Evolutionary conservation across 2,329 filamentous ascomycete species (phyloP), one percentile per base, ranked within the genome.

Genomic region (Monosporascus sp.): DNA sequence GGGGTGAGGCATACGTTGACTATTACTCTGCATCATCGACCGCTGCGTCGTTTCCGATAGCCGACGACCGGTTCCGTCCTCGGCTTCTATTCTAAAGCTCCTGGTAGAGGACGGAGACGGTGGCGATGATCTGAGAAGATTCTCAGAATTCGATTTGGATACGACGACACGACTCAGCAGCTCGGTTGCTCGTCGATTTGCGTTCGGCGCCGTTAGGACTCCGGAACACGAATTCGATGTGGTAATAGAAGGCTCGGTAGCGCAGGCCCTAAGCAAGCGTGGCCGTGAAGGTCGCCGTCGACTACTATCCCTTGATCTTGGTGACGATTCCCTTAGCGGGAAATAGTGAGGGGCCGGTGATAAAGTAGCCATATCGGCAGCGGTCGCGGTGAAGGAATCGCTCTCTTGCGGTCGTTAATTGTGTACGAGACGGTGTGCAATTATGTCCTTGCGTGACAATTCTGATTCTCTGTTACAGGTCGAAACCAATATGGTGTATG

Each of bases 211-310:
- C 15, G 76, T 75, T 45, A 82, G 68, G 39, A 81, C 72, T 52
- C 77, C 76, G 50, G 76, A 71, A 55, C 75, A 79, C 37, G 75
- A 76, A 58, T 77, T 81, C 35, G 79, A 80, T 5, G 77, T 74
- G 14, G 79, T 83, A 58, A 84, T 76, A 27, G 79, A 81, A 4
- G 81, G 80, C 55, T 80, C 80, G 11, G 81, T 84, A 35, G 76
- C 78, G 51, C 73, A 75, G 27, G 81, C 77, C 54, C 81, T 73
- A 44, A 83, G 70, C 43, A 84, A 72, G 49, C 76, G 75, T 37
- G 81, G 81, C 54, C 43, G 43, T 8, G 43, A 46, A 17, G 43
- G 43, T 24, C 80, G 73, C 58, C 77, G 72, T 53, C 72, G 67
- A 52, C 66, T 63, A 48, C 54, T 50, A 31, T 55, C 62, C 53